These are phyloP conservation scores for Tritrichomonas foetus DNA, from an alignment of 208 protist genomes.

Conservation along the genomic window DNA sequence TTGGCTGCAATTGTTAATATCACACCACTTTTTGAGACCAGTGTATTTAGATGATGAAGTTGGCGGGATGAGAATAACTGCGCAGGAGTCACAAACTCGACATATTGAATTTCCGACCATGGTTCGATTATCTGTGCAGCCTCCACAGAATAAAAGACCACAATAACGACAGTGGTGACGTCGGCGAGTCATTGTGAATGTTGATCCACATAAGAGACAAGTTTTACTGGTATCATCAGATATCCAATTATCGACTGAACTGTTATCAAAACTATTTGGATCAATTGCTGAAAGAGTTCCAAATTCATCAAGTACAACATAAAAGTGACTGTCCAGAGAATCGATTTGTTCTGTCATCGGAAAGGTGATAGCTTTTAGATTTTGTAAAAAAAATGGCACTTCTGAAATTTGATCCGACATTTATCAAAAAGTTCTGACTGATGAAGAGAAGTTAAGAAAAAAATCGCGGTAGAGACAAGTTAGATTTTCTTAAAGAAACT, in stretches of 20 bases:
- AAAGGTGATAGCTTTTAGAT: too few species aligned
- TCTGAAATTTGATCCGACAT: too few species aligned
- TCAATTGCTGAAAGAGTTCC: background rate
- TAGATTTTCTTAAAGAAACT: too few species aligned
- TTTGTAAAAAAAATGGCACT: too few species aligned
- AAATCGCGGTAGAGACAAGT: too few species aligned
- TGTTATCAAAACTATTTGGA: background rate
- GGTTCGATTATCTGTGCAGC: background rate
- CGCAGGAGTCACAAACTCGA: background rate
- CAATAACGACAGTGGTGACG: slow-evolving; percentile 5
- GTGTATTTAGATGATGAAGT: background rate
- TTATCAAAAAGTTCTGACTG: too few species aligned
- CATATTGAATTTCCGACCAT: background rate
- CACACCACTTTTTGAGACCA: background rate
- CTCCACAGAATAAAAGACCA: background rate
- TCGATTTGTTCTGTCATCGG: too few species aligned
- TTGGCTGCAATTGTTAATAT: background rate
- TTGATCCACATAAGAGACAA: background rate
- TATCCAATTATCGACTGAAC: background rate
- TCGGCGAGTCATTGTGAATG: background rate
- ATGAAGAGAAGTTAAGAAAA: too few species aligned
- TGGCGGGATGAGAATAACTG: background rate
- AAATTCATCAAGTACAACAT: slow-evolving; percentile 17
- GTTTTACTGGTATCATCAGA: background rate
- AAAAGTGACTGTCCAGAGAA: background rate